Percentiles rank a stretch among this genome's conserved stretches.
Evolutionary conservation across 225 moss, liverwort and hornwort species (phyloP).

Genomic region (Polytrichum commune): DNA sequence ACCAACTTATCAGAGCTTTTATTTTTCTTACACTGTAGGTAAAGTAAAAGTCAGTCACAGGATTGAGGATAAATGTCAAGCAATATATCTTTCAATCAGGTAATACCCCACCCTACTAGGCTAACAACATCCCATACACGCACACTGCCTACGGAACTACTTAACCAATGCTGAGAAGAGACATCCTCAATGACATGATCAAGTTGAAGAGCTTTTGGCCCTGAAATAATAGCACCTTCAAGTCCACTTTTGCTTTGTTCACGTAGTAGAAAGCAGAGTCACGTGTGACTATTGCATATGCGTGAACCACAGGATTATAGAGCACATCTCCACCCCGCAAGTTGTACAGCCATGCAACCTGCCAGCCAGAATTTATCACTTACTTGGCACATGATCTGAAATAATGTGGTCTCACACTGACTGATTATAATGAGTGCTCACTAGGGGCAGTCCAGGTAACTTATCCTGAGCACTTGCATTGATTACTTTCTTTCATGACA

Average conservation of each 20-base stretch:
- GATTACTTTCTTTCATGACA: no score
- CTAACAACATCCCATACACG: not conserved
- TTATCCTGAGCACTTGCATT: no score
- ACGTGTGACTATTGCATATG: conserved; percentile 68
- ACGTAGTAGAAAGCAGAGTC: conserved; percentile 65
- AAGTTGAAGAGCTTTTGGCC: conserved; percentile 10
- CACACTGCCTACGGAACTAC: not conserved
- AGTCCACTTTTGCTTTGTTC: conserved; percentile 65
- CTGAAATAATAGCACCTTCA: conserved; percentile 39
- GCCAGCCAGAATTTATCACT: conserved; percentile 22
- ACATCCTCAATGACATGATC: conserved; percentile 1
- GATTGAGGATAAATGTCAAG: no score
- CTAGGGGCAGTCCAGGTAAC: no score
- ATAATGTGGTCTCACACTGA: not conserved
- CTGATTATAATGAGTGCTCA: no score
- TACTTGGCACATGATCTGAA: conserved; percentile 14
- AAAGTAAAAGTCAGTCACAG: no score
- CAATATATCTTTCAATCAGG: no score
- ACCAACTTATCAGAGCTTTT: no score
- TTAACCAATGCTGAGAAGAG: not conserved
- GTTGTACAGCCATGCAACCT: conserved; percentile 90
- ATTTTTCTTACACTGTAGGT: no score
- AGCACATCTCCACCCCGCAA: conserved; percentile 75
- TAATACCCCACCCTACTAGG: no score
- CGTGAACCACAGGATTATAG: conserved; percentile 81